Base-by-base conservation (phyloP, 768 basidiomycete species). In the Phaeolepiota aurea region DNA sequence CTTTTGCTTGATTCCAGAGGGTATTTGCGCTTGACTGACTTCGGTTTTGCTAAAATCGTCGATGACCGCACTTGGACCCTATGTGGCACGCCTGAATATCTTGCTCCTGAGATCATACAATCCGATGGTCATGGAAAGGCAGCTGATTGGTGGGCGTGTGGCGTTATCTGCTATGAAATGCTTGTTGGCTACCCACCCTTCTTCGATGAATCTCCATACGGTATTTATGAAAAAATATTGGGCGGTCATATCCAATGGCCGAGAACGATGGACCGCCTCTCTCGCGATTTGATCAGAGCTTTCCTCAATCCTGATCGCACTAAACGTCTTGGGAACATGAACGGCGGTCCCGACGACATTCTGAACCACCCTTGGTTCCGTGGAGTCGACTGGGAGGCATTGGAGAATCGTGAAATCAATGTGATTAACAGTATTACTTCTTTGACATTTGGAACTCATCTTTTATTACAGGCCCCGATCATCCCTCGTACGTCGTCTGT, bases 61-160 rank as follows among this genome's bases (percentile, higher is more conserved):
- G 89, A 93, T 48, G 94, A 97, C 58, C 86, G 93, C 59, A 98
- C 96, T 4, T 98, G 88, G 82, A 99, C 96, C 4, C 72, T 99
- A 21, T 99, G 96, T 53, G 90, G 90, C 23, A 94, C 90, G 7
- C 90, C 91, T 14, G 90, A 93, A 63, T 98, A 99, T 57, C 80
- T 99, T 25, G 94, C 96, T 2, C 96, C 96, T 14, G 96, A 99
- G 63, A 96, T 99, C 43, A 96, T 99, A 43, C 85, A 94, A 54
- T 91, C 89, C 4, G 92, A 94, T 47, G 96, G 96, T 9, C 96
- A 99, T 61, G 92, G 92, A 9, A 94, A 96, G 59, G 92, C 93
- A 5, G 93, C 92, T 4, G 94, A 99, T 57, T 99, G 92, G 92
- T 99, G 96, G 96, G 94, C 96, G 5, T 85, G 92, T 53, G 96